Evolutionary conservation across 371 early-diverging fungal genomes (phyloP), one percentile per base, ranked within the genome.

Genomic region (Dinochytrium kinnereticum): DNA sequence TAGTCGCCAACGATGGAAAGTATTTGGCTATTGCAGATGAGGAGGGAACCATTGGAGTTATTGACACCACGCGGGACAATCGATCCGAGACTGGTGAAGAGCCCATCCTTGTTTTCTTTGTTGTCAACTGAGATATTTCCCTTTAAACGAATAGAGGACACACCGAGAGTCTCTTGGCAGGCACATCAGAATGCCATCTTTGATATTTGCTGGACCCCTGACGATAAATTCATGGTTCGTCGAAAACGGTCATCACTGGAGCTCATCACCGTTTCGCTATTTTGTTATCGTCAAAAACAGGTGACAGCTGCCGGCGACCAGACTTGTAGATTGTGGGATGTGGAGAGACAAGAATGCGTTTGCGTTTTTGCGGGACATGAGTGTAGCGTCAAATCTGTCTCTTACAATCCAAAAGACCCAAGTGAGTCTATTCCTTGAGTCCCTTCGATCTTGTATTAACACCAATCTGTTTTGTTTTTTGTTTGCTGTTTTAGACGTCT

Each of bases 21-120:
- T 55, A 82, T 17, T 51, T 91, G 50, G 90, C 91, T 7, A 87
- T 89, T n/a, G 86, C 86, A 10, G 90, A 91, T 69, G 91, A 91
- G 76, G 88, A 84, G 19, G 89, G 90, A n/a, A 79, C 78, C 7
- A 68, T 90, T 0, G 75, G 83, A 1, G 50, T 91, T 0, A 64
- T 91, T 19, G 77, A 89, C 67, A 87, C 91, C 0, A 82, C 81
- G 37, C 76, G 80, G 31, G 80, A 80, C 30, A 85, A 82, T 51
- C 65, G 80, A 13, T 34, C 71, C 1, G 79, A 80, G 5, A 68
- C 76, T 30, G 69, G 82, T 76, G 77, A 75, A 38, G n/a, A n/a
- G n/a, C n/a, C n/a, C n/a, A n/a, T n/a, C n/a, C n/a, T n/a, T n/a
- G n/a, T n/a, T n/a, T n/a, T n/a, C n/a, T n/a, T n/a, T n/a, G n/a